A percentile compares a stretch with the other conserved stretches of the same genome.
Evolutionary conservation across 176 grass and related monocot genomes (phyloP).

Genomic region (Stipa capillata): DNA sequence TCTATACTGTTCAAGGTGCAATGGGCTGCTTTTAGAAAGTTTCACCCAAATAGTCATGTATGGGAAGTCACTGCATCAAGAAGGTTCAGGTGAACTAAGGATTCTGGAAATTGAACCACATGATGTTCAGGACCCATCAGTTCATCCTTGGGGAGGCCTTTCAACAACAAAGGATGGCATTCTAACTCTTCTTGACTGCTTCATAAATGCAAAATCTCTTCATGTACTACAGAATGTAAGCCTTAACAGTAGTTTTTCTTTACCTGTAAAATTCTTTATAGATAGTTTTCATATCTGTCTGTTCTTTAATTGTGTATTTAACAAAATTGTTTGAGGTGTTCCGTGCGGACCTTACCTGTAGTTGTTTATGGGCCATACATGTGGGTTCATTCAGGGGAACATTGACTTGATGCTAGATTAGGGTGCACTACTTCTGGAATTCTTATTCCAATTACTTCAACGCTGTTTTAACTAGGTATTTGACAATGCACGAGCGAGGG

Average conservation of each 20-base stretch:
- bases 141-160: conserved; percentile 85
- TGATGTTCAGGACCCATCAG: conserved; percentile 46
- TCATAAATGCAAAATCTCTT: conserved; percentile 62
- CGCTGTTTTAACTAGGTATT: conserved; percentile 55
- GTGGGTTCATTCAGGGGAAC: not conserved
- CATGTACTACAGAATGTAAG: conserved; percentile 73
- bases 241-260: not conserved
- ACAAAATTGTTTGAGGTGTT: not conserved
- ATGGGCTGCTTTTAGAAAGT: conserved; percentile 80
- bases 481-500: conserved; percentile 76
- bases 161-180: conserved; percentile 66
- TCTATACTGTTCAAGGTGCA: conserved; percentile 84
- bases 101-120: conserved; percentile 36
- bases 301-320: not conserved
- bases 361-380: not conserved
- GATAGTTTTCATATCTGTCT: not conserved
- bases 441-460: not conserved
- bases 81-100: conserved; percentile 17
- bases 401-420: not conserved
- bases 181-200: conserved; percentile 65
- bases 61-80: conserved; percentile 60
- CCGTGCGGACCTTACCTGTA: not conserved
- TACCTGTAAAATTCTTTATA: not conserved
- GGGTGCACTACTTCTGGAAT: not conserved
- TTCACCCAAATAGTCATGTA: conserved; percentile 74